Base-by-base conservation (phyloP, 192 early-diverging fungal genomes). In the Linnemannia elongata region DNA sequence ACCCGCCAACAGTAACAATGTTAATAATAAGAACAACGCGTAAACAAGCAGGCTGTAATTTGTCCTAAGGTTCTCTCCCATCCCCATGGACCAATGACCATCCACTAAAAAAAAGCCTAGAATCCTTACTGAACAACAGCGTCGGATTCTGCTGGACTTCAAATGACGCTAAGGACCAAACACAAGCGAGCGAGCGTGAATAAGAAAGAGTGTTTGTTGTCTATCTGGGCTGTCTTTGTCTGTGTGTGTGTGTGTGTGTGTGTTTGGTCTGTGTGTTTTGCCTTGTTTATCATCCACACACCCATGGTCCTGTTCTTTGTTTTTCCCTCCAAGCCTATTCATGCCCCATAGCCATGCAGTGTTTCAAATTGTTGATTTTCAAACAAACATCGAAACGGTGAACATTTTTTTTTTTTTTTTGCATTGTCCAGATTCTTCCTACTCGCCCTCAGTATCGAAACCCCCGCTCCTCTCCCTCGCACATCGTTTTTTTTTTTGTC, bases 301-400 rank as follows among this genome's bases (percentile, higher is more conserved):
- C 47, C 0, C 47, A 18, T 49, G 47, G 47, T 2, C 24, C 1
- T 33, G 17, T 15, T 27, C 1, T 66, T 30, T 33, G 8, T 30
- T 15, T 15, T 33, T 66, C 60, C 60, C 30, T 66, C 30, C 30
- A 66, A 35, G 20, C 47, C 47, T 3, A 49, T 49, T 17, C 47
- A 17, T 49, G 44, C 44, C 44, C 47, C 17, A 20, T 33, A 13
- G 60, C 27, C 60, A 66, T 66, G 60, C 60, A 66, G 60, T 63
- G 60, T 66, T 33, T 66, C 60, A 66, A 66, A 33, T 27, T 66
- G 60, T 66, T 66, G n/a, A 24, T 57, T 66, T 57, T 33, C 60
- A 66, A 66, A 17, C 60, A 66, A 8, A 33, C 9, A 66, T 13
- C 30, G 12, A 30, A 8, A 27, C 8, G 60, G 22, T 27, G 55